Evolutionary conservation across 139 green algal species (phyloP).

Genomic region (Chlorella sp.): DNA sequence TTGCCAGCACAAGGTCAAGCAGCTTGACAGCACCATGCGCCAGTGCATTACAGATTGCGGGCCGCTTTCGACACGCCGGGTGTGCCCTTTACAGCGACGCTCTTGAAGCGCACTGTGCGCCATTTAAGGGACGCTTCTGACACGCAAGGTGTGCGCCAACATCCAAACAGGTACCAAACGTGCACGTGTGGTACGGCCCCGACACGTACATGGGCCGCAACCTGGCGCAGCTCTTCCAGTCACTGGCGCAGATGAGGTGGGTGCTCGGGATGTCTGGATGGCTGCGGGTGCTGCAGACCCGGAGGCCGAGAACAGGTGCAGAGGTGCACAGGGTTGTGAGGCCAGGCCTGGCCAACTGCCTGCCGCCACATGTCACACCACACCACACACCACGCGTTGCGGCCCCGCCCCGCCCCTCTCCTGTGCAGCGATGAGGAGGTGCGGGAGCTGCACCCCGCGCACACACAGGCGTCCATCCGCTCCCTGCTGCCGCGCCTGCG

Average conservation of each 20-base stretch:
- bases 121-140: too few species aligned
- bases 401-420: not conserved
- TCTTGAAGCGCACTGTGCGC: too few species aligned
- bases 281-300: not conserved
- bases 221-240: constrained; percentile 86
- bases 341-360: not conserved
- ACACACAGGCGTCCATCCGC: constrained; percentile 51
- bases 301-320: not conserved
- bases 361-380: not conserved
- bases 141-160: not conserved
- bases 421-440: constrained; percentile 72
- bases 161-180: constrained; percentile 65
- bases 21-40: too few species aligned
- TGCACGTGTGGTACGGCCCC: constrained; percentile 95
- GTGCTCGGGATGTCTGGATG: not conserved
- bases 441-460: constrained; percentile 74
- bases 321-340: constrained; percentile 25
- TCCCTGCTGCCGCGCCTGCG: constrained; percentile 82
- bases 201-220: constrained; percentile 99
- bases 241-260: constrained; percentile 63
- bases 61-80: too few species aligned
- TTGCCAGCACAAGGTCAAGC: too few species aligned
- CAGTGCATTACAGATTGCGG: too few species aligned
- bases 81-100: too few species aligned
- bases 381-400: not conserved